Percentiles rank a stretch among this genome's conserved stretches.
These are phyloP conservation scores for Salix caprea DNA, from an alignment of 345 rosid species.

Conservation along the genomic window DNA sequence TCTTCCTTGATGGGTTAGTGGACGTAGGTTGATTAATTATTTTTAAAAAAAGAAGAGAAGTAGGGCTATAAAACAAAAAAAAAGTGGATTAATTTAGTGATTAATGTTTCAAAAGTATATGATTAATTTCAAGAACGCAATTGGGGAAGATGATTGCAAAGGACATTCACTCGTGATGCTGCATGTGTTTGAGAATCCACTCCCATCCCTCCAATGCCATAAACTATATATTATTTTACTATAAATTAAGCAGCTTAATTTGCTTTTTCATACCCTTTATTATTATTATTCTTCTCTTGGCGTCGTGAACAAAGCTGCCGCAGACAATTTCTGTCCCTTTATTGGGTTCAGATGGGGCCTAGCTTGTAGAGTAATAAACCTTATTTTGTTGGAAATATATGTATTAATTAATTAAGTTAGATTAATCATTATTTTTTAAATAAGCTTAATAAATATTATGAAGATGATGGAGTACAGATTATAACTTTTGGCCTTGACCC, in stretches of 20 bases:
- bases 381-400: background rate
- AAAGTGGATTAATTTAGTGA: background rate
- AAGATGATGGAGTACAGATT: background rate
- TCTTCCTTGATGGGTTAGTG: conserved; percentile 1
- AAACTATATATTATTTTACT: background rate
- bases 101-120: background rate
- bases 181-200: conserved; percentile 42
- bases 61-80: background rate
- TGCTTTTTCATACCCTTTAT: background rate
- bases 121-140: conserved; percentile 20
- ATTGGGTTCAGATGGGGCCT: background rate
- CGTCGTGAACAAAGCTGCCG: background rate
- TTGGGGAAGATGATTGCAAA: conserved; percentile 38
- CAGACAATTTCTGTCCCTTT: background rate
- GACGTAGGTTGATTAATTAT: conserved; percentile 10
- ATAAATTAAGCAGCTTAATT: background rate
- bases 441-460: no score
- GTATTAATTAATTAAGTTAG: background rate
- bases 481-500: background rate
- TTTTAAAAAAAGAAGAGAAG: background rate
- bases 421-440: no score
- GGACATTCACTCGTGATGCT: conserved; percentile 30
- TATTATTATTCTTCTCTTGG: background rate
- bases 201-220: background rate
- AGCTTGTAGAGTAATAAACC: background rate